A percentile compares a stretch with the other conserved stretches of the same genome.
Evolutionary conservation across 352 stramenopile genomes (phyloP).

Genomic region (Phytophthora aleatoria): DNA sequence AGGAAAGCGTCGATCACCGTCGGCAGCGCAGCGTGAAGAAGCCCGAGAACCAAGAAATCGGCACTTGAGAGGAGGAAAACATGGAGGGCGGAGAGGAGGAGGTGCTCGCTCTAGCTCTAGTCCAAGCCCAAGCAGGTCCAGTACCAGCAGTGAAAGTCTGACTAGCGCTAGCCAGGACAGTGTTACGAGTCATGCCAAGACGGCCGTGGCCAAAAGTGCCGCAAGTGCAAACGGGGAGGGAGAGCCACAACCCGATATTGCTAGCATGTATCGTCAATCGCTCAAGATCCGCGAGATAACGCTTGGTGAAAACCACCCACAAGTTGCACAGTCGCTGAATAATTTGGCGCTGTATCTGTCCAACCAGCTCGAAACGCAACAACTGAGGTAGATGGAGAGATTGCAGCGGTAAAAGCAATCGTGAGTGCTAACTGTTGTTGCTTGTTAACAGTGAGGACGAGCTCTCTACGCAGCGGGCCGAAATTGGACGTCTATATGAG

Average conservation of each 20-base stretch:
- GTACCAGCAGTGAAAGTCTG: slow-evolving; percentile 38
- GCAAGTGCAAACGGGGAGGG: slow-evolving; percentile 9
- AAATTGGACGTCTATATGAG: slow-evolving; percentile 72
- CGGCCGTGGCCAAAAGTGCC: background rate
- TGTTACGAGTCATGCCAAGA: background rate
- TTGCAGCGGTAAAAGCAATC: background rate
- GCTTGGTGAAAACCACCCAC: slow-evolving; percentile 69
- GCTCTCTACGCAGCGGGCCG: slow-evolving; percentile 40
- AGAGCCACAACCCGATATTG: slow-evolving; percentile 55
- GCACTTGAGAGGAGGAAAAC: slow-evolving; percentile 20
- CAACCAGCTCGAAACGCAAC: slow-evolving; percentile 60
- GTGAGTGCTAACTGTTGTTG: slow-evolving; percentile 5
- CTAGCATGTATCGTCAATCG: slow-evolving; percentile 74
- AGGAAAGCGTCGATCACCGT: slow-evolving; percentile 37
- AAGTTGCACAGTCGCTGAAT: slow-evolving; percentile 83
- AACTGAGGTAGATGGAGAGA: slow-evolving; percentile 46
- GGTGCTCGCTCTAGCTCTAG: slow-evolving; percentile 22
- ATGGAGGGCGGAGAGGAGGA: slow-evolving; percentile 14
- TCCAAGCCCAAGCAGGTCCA: slow-evolving; percentile 38
- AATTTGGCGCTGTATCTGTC: slow-evolving; percentile 79
- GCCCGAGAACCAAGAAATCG: slow-evolving; percentile 24
- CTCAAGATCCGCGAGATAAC: slow-evolving; percentile 77
- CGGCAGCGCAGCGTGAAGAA: slow-evolving; percentile 28
- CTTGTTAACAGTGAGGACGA: slow-evolving; percentile 33
- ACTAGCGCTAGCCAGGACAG: slow-evolving; percentile 20